phyloP scores from a whole-genome alignment of 176 grass and related monocot species.

The Musa schizocarpa region DNA sequence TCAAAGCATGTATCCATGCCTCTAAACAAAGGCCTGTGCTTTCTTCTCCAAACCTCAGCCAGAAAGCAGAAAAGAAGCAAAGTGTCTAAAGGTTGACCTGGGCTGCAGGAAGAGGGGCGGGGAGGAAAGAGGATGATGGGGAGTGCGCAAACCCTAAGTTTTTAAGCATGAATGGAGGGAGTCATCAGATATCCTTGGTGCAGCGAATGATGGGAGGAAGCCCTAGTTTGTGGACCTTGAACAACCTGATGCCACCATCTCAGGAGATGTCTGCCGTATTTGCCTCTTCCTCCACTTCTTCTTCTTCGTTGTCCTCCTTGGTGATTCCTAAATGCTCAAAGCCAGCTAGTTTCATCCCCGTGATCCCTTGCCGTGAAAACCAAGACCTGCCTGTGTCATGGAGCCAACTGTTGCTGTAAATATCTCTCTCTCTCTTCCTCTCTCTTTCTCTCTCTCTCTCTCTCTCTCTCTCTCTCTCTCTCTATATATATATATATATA shows the following conservation, averaged over 20 bases:
- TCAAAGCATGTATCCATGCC: constrained; percentile 8
- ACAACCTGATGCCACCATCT: background rate
- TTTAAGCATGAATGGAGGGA: constrained; percentile 19
- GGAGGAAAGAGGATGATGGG: background rate
- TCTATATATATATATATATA: background rate
- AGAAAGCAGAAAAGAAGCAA: background rate
- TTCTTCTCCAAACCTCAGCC: background rate
- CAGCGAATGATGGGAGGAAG: constrained; percentile 21
- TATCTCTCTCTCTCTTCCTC: constrained; percentile 22
- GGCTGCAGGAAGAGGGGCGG: background rate
- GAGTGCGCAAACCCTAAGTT: background rate
- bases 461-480: constrained; percentile 7
- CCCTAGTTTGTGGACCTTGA: constrained; percentile 13
- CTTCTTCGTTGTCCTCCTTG: background rate
- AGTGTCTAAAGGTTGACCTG: background rate
- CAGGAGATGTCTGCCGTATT: constrained; percentile 1
- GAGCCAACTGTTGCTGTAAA: constrained; percentile 74
- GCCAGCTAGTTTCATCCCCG: background rate
- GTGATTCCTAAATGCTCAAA: background rate
- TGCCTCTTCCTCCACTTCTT: background rate
- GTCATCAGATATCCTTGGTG: constrained; percentile 2
- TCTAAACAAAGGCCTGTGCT: background rate
- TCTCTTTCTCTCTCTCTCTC: background rate
- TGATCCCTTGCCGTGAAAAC: constrained; percentile 26
- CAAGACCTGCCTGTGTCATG: constrained; percentile 50